These are phyloP conservation scores for Blepharisma undulans DNA, from an alignment of 169 alveolate species.

Conservation along the genomic window DNA sequence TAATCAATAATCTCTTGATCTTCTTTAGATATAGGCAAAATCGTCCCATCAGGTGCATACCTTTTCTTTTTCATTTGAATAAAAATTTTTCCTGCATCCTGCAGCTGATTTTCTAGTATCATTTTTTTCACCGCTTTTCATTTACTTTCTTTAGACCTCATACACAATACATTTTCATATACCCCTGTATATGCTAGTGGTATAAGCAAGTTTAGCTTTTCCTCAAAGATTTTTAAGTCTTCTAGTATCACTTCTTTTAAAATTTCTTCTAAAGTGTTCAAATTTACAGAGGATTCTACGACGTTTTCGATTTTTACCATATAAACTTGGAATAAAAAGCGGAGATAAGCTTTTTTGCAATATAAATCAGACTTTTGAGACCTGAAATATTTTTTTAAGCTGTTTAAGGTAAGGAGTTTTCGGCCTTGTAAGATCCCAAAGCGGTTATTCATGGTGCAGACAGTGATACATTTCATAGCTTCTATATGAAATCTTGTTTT, in stretches of 20 bases:
- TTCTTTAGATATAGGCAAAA: background rate
- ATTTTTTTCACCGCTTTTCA: background rate
- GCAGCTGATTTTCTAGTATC: background rate
- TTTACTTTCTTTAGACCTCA: background rate
- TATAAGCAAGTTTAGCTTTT: background rate
- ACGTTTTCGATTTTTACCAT: background rate
- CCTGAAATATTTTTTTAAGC: background rate
- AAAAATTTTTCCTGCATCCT: background rate
- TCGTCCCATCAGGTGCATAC: background rate
- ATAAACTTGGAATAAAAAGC: constrained; percentile 20
- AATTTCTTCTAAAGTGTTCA: constrained; percentile 10
- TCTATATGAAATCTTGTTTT: background rate
- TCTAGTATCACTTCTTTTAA: background rate
- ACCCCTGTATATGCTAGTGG: background rate
- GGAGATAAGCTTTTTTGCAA: constrained; percentile 9
- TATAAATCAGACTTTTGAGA: too few relatives aligned
- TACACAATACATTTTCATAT: constrained; percentile 13
- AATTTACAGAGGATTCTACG: background rate
- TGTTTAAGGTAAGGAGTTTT: background rate
- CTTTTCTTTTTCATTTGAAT: background rate
- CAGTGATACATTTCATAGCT: constrained; percentile 15
- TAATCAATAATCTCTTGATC: background rate
- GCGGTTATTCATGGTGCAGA: constrained; percentile 14
- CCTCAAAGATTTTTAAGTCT: background rate
- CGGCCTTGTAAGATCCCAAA: constrained; percentile 24